Conservation (phyloP, 1,284 basidiomycete species). For the Pseudozyma sp. region DNA sequence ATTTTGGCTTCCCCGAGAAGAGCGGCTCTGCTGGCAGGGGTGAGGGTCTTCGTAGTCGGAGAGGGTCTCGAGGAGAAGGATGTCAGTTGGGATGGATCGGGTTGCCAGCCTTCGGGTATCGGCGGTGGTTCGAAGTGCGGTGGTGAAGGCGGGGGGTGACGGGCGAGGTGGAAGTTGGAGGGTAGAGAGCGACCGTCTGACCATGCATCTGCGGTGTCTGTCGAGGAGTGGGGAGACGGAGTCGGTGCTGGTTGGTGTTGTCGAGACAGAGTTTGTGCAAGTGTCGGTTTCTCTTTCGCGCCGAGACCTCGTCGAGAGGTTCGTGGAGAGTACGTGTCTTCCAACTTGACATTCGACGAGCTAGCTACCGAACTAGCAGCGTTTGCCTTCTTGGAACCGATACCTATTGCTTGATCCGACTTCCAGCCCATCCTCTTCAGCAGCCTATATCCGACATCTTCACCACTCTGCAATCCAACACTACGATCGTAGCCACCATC, state of each 20-base stretch:
- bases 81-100: slow-evolving; percentile 76
- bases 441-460: slow-evolving; percentile 71
- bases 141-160: slow-evolving; percentile 78
- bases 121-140: slow-evolving; percentile 80
- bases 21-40: slow-evolving; percentile 78
- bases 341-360: slow-evolving; percentile 10
- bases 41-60: slow-evolving; percentile 37
- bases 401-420: slow-evolving; percentile 89
- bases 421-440: slow-evolving; percentile 96
- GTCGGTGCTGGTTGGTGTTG: background rate
- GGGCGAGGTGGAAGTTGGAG: slow-evolving; percentile 79
- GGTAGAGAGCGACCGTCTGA: slow-evolving; percentile 80
- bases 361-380: background rate
- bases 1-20: slow-evolving; percentile 84
- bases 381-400: slow-evolving; percentile 75
- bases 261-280: slow-evolving; percentile 11
- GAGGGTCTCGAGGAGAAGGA: slow-evolving; percentile 74
- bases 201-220: slow-evolving; percentile 70
- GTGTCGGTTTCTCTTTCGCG: slow-evolving; percentile 1
- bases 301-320: slow-evolving; percentile 80
- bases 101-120: slow-evolving; percentile 82
- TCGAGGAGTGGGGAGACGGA: background rate
- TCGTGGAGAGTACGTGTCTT: slow-evolving; percentile 81
- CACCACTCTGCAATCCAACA: background rate
- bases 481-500: background rate